Percentiles rank a stretch among this genome's conserved stretches.
Conservation (phyloP, 805 yeast species). For the Ogataea saltuana region DNA sequence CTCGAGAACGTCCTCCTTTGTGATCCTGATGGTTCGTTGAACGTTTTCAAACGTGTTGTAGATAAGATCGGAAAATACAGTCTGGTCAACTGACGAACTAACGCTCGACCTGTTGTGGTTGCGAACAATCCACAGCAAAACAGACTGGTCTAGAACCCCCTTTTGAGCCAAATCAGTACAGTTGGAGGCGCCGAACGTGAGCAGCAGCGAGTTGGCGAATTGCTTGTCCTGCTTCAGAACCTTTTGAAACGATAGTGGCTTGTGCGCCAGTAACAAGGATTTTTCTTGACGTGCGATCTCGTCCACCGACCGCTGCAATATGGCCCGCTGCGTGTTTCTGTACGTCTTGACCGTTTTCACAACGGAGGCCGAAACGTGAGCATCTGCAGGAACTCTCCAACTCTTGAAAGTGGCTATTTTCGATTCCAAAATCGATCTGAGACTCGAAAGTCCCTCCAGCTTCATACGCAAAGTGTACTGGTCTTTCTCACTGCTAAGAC, state of each 20-base stretch:
- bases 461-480: slow-evolving; percentile 52
- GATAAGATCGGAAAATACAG: slow-evolving; percentile 55
- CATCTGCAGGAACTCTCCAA: slow-evolving; percentile 29
- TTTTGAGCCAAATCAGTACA: slow-evolving; percentile 52
- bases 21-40: slow-evolving; percentile 38
- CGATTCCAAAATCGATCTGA: slow-evolving; percentile 51
- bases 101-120: slow-evolving; percentile 46
- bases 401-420: slow-evolving; percentile 45
- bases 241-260: slow-evolving; percentile 57
- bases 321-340: slow-evolving; percentile 47
- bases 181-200: slow-evolving; percentile 56
- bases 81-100: slow-evolving; percentile 35
- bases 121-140: slow-evolving; percentile 65
- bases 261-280: slow-evolving; percentile 42
- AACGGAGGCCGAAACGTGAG: slow-evolving; percentile 25
- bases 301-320: slow-evolving; percentile 49
- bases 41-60: slow-evolving; percentile 27
- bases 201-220: slow-evolving; percentile 45
- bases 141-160: slow-evolving; percentile 55
- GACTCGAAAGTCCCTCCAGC: slow-evolving; percentile 60
- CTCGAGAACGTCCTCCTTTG: slow-evolving; percentile 55
- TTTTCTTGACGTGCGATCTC: slow-evolving; percentile 48
- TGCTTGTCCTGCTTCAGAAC: slow-evolving; percentile 42
- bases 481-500: slow-evolving; percentile 46
- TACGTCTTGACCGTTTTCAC: slow-evolving; percentile 45